Conservation (phyloP, 495 filamentous ascomycete species). For the Penicillium herquei region DNA sequence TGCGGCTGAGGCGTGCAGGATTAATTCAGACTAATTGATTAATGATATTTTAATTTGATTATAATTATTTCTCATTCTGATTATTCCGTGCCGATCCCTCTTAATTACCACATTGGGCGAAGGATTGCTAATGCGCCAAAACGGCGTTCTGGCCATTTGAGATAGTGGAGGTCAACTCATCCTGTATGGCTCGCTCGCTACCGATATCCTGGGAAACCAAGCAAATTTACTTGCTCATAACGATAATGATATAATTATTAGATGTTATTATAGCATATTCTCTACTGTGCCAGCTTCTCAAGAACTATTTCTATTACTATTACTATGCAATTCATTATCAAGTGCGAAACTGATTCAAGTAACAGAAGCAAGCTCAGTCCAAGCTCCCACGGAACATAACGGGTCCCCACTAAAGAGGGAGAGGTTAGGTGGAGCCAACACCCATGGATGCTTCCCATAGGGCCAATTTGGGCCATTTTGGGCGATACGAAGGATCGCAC, state of each 20-base stretch:
- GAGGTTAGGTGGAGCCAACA: neutral
- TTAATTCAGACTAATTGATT: neutral
- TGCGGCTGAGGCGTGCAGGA: conserved; percentile 28
- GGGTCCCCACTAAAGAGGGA: conserved; percentile 15
- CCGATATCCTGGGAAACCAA: conserved; percentile 9
- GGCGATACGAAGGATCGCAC: conserved; percentile 18
- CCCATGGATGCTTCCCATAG: neutral
- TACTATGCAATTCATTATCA: too few relatives aligned
- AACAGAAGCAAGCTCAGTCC: conserved; percentile 4
- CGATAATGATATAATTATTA: too few relatives aligned
- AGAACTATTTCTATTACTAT: too few relatives aligned
- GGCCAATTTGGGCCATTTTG: conserved; percentile 1
- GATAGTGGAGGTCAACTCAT: neutral
- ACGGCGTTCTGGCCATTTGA: conserved; percentile 1
- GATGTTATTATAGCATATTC: neutral
- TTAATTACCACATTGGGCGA: neutral
- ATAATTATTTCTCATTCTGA: neutral
- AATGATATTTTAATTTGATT: too few relatives aligned
- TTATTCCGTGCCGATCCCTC: neutral
- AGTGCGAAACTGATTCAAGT: neutral
- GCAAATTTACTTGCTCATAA: neutral
- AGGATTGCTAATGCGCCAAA: conserved; percentile 1
- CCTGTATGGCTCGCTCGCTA: conserved; percentile 8
- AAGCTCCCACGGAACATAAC: conserved; percentile 25
- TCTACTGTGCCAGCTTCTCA: too few relatives aligned